Base-by-base conservation (phyloP, 306 rosid species). In the Quercus ilex region DNA sequence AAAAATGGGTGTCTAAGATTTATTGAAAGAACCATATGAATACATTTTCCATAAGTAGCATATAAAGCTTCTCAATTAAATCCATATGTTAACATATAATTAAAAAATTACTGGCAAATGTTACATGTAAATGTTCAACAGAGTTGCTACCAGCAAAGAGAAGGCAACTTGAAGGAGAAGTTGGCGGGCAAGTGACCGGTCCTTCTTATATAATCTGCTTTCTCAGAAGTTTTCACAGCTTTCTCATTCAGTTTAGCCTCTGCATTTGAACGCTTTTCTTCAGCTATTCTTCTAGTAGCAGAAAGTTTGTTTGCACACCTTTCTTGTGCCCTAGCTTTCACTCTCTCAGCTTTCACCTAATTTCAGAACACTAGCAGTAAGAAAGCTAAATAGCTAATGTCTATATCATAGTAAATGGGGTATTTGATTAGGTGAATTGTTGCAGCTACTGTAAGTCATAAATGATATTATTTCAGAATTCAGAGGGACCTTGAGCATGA, bases 311-410 rank as follows among this genome's bases (percentile, higher is more conserved):
- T 91, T 65, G 91, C 80, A 53, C 91, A 62, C 87, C 55, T 89
- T 72, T 93, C 97, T 83, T 93, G 91, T 57, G 96, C 97, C 68
- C 90, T 57, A 23, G 92, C 89, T 80, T 96, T 96, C 88, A 88
- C 85, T 72, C 97, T 93, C 86, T 96, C 99, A 4, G 98, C 98
- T 73, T 87, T 93, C 76, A 89, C 95, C 98, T 96, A 70, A 12
- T 11, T 63, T 23, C 19, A 43, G 19, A 33, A 53, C 51, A 31
- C 7, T 19, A 26, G 14, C 7, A 69, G 14, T 72, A 79, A 77
- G 79, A 80, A 60, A 33, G 57, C 75, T 41, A 19, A 33, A 43
- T 58, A 10, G 53, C 17, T 13, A 12, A 10, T 19, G 13, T 33
- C 72, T 41, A 35, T 0, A n/a, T 28, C 41, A 18, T 7, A 30